Base-by-base conservation (phyloP, 495 filamentous ascomycete genomes). In the Neurospora tetraspora region DNA sequence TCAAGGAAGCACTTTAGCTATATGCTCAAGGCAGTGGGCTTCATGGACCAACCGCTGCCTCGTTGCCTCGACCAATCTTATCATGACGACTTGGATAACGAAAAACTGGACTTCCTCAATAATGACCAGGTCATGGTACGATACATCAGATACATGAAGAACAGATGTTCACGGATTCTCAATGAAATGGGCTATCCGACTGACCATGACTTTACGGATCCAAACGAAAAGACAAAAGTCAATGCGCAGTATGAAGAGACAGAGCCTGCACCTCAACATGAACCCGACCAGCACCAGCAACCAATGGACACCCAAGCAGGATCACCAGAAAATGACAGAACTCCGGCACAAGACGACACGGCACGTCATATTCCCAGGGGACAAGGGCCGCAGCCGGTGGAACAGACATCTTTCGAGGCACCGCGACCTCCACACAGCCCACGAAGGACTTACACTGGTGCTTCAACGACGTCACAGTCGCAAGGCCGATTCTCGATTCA, bases 1-100 rank as follows among this genome's bases (percentile, higher is more conserved):
- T 6, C 53, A 0, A 37, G 1, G n/a, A 5, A 16, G 2, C 72
- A 73, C 38, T 37, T 73, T 2, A n/a, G 20, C 0, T 1, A 34
- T 11, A 73, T 73, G 72, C 43, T 73, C 23, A 69, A 71, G 34
- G 42, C 70, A 40, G 39, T 9, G 38, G 18, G 27, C 7, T 73
- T 73, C 16, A 38, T 71, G 43, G 69, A 6, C 43, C 72, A 73
- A 16, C 69, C 72, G 6, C 69, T 73, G 4, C 72, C 72, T 2
- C 69, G 72, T 1, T 65, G 69, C 69, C 31, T 73, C 0, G 72
- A 73, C n/a, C 72, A 73, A 53, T 73, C 72, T 3, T 73, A 73
- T 27, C 47, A 73, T 34, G 47, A 71, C 1, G 53, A 73, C 8
- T 34, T 73, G 5, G 72, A 73, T 37, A 37, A 0, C 18, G 69